A percentile compares a stretch with the other conserved stretches of the same genome.
Conservation (phyloP, 1,284 basidiomycete species). For the Retiboletus fuscus region DNA sequence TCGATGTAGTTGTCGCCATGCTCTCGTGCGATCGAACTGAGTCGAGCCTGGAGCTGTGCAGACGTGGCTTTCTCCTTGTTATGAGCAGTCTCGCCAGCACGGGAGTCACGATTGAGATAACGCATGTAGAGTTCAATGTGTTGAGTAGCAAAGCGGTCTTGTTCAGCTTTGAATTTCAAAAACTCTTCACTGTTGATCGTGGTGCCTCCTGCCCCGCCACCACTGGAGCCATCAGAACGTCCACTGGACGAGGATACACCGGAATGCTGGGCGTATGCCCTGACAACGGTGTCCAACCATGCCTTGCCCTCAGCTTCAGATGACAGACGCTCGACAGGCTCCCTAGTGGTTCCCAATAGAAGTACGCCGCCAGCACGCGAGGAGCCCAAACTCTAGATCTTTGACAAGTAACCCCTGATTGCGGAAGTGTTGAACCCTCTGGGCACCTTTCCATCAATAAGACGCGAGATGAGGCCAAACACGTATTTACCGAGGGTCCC, state of each 20-base stretch:
- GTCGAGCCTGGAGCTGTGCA: constrained; percentile 81
- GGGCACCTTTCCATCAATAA: constrained; percentile 97
- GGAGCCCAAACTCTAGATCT: constrained; percentile 94
- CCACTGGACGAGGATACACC: constrained; percentile 88
- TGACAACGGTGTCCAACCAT: constrained; percentile 91
- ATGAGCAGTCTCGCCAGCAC: constrained; percentile 89
- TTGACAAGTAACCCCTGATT: constrained; percentile 90
- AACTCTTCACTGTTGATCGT: constrained; percentile 99
- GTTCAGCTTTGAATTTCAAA: constrained; percentile 93
- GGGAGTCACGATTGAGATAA: constrained; percentile 93
- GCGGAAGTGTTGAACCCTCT: constrained; percentile 97
- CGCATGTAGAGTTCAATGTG: constrained; percentile 97
- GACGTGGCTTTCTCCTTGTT: constrained; percentile 86
- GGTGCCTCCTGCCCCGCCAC: constrained; percentile 76
- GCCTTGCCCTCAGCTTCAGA: constrained; percentile 93
- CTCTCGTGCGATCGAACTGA: constrained; percentile 90
- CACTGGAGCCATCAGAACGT: constrained; percentile 69
- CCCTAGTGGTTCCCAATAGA: constrained; percentile 90
- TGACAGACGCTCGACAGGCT: constrained; percentile 93
- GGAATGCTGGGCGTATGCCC: constrained; percentile 86
- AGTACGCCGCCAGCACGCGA: constrained; percentile 92
- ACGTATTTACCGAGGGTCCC: constrained; percentile 96
- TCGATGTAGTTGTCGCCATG: constrained; percentile 95
- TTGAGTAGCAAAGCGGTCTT: constrained; percentile 91
- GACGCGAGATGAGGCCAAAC: constrained; percentile 90